Percentiles rank a stretch among this genome's conserved stretches.
These are phyloP conservation scores for Priceomyces melissophilus DNA, from an alignment of 805 yeast species.

Conservation along the genomic window DNA sequence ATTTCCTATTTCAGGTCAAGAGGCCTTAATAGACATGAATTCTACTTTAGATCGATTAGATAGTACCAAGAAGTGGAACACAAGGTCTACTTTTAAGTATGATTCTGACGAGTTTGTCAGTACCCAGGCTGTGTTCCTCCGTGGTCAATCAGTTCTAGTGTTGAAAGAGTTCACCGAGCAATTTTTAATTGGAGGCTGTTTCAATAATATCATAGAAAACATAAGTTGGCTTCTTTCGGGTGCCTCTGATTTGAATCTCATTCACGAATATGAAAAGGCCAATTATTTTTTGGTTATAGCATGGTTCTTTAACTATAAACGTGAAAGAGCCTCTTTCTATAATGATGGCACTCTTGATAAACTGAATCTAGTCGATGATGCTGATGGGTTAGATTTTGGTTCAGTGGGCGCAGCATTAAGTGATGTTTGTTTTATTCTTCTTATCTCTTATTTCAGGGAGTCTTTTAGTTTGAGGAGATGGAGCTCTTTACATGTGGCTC, in stretches of 20 bases:
- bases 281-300: constrained; percentile 55
- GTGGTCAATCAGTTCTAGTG: constrained; percentile 27
- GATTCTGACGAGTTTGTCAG: constrained; percentile 38
- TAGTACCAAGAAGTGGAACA: constrained; percentile 61
- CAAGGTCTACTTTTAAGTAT: constrained; percentile 33
- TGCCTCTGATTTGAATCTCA: constrained; percentile 24
- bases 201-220: constrained; percentile 59
- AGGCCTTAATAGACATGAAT: constrained; percentile 48
- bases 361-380: constrained; percentile 16
- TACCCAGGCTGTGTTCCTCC: constrained; percentile 24
- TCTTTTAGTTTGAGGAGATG: constrained; percentile 44
- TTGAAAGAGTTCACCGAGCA: constrained; percentile 46
- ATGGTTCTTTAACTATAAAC: constrained; percentile 76
- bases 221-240: constrained; percentile 40
- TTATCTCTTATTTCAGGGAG: constrained; percentile 44
- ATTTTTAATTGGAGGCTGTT: constrained; percentile 67
- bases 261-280: constrained; percentile 38
- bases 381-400: constrained; percentile 33
- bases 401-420: constrained; percentile 55
- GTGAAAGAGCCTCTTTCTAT: constrained; percentile 22
- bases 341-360: constrained; percentile 6
- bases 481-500: constrained; percentile 65
- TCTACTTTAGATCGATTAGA: constrained; percentile 66
- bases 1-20: constrained; percentile 69
- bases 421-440: constrained; percentile 56